Evolutionary conservation across 805 yeast species (phyloP).

Genomic region (Candida saitoana): DNA sequence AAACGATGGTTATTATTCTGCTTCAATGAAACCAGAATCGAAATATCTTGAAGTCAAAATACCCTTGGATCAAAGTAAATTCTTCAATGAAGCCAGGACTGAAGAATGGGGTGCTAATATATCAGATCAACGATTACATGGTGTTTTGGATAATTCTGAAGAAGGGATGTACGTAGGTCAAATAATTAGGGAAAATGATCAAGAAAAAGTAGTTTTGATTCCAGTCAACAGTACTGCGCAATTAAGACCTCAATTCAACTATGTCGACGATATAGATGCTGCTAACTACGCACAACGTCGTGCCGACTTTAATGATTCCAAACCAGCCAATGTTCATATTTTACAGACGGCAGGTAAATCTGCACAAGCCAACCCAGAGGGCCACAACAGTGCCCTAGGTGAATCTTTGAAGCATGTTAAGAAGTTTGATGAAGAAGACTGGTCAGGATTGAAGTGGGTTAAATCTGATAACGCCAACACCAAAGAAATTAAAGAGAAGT

Average conservation of each 20-base stretch:
- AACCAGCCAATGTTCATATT: constrained; percentile 32
- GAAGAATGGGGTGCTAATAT: constrained; percentile 61
- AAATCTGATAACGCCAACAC: constrained; percentile 15
- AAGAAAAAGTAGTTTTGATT: constrained; percentile 49
- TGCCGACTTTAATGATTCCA: constrained; percentile 26
- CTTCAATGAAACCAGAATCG: constrained; percentile 58
- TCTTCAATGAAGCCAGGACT: constrained; percentile 62
- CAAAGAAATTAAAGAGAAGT: constrained; percentile 10
- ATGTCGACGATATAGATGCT: constrained; percentile 60
- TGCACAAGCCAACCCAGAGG: constrained; percentile 22
- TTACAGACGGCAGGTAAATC: constrained; percentile 39
- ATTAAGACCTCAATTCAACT: constrained; percentile 74
- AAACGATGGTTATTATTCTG: constrained; percentile 28
- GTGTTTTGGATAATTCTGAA: constrained; percentile 56
- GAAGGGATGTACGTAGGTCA: constrained; percentile 43
- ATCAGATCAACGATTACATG: constrained; percentile 60
- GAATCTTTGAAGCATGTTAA: constrained; percentile 37
- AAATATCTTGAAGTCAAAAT: constrained; percentile 69
- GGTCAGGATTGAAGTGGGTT: constrained; percentile 33
- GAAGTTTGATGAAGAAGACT: constrained; percentile 39
- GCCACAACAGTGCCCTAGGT: constrained; percentile 28
- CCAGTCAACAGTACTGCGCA: constrained; percentile 71
- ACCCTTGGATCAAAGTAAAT: constrained; percentile 65
- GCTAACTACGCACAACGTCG: constrained; percentile 37
- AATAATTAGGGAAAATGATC: constrained; percentile 13